Evolutionary conservation across 2,329 filamentous ascomycete species (phyloP).

Genomic region (Epichloe elymi): DNA sequence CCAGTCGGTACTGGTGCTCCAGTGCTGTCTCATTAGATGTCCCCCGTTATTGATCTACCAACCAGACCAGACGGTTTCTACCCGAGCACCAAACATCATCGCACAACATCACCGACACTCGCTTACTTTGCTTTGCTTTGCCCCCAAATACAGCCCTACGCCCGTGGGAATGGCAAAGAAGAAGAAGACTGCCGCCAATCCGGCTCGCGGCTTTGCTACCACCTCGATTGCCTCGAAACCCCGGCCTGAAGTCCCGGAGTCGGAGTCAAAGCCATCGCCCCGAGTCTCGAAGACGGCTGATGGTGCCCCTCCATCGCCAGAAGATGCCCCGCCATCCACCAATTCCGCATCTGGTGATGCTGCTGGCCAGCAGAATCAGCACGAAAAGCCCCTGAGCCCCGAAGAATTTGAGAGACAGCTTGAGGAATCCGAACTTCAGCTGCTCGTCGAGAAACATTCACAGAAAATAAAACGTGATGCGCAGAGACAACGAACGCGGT

Average conservation of each 20-base stretch:
- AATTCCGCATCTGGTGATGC: constrained; percentile 3
- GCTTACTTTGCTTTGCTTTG: background rate
- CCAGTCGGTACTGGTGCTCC: too few relatives aligned
- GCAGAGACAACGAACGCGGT: constrained; percentile 57
- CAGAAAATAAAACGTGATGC: constrained; percentile 69
- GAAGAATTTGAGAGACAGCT: constrained; percentile 86
- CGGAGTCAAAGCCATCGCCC: constrained; percentile 16
- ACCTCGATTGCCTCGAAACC: constrained; percentile 80
- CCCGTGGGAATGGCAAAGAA: constrained; percentile 64
- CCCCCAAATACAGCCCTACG: too few relatives aligned
- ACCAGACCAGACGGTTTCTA: background rate
- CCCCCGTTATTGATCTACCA: background rate
- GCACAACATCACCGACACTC: background rate
- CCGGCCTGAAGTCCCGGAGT: constrained; percentile 43
- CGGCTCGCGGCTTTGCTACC: constrained; percentile 84
- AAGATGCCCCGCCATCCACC: constrained; percentile 17
- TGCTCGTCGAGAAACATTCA: constrained; percentile 73
- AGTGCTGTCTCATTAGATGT: too few relatives aligned
- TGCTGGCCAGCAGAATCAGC: constrained; percentile 4
- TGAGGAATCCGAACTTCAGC: constrained; percentile 79
- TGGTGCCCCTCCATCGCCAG: constrained; percentile 8
- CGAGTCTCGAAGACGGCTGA: constrained; percentile 15
- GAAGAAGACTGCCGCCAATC: constrained; percentile 79
- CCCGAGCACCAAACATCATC: background rate
- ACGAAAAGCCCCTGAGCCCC: constrained; percentile 48